phyloP scores from a whole-genome alignment of 768 basidiomycete genomes.

The Cystofilobasidium capitatum region DNA sequence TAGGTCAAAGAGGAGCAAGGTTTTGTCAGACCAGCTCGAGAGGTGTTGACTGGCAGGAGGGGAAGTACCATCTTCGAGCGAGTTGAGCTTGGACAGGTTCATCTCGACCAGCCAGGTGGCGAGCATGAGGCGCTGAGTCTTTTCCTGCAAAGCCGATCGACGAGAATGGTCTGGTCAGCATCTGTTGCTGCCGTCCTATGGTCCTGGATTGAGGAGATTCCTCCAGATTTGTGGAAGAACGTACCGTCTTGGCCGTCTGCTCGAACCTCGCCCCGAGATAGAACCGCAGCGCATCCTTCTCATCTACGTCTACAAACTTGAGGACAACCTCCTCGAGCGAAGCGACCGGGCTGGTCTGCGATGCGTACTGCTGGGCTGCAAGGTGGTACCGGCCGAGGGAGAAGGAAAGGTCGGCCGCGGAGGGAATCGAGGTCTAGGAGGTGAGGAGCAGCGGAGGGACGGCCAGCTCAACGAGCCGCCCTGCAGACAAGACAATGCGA shows the following conservation, averaged over 20 bases:
- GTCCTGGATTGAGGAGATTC: neutral
- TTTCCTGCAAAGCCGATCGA: slow-evolving; percentile 49
- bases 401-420: slow-evolving; percentile 74
- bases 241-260: slow-evolving; percentile 67
- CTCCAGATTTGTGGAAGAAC: slow-evolving; percentile 32
- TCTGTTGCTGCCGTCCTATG: neutral
- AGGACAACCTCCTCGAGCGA: slow-evolving; percentile 69
- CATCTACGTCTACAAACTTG: slow-evolving; percentile 77
- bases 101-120: slow-evolving; percentile 98
- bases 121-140: slow-evolving; percentile 91
- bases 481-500: neutral
- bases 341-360: slow-evolving; percentile 59
- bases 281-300: slow-evolving; percentile 79
- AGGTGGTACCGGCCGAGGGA: slow-evolving; percentile 72
- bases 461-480: neutral
- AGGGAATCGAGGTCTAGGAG: slow-evolving; percentile 35
- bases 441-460: neutral
- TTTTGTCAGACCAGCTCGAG: neutral
- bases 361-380: slow-evolving; percentile 84
- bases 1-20: neutral
- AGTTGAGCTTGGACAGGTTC: slow-evolving; percentile 91
- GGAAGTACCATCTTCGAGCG: slow-evolving; percentile 62
- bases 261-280: slow-evolving; percentile 83
- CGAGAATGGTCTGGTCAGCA: neutral
- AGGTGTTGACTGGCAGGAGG: neutral